These are phyloP conservation scores for Trichocladium antarcticum DNA, from an alignment of 495 filamentous ascomycete species.

Conservation along the genomic window DNA sequence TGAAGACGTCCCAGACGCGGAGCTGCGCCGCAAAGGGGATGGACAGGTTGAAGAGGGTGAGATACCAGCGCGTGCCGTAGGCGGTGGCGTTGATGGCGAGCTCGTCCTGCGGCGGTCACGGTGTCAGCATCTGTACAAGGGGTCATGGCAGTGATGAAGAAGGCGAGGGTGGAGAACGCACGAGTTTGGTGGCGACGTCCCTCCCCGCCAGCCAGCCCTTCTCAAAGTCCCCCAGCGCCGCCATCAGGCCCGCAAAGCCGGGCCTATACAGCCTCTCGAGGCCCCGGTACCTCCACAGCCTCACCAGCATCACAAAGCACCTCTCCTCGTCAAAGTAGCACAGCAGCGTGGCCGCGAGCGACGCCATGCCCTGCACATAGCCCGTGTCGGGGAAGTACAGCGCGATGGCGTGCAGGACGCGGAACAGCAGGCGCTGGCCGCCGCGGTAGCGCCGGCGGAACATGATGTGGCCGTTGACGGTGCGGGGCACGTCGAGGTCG, in stretches of 20 bases:
- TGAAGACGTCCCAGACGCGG: conserved; percentile 98
- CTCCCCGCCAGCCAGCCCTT: conserved; percentile 66
- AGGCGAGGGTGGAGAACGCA: conserved; percentile 37
- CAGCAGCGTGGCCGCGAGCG: conserved; percentile 80
- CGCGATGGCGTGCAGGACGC: conserved; percentile 79
- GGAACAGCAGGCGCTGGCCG: conserved; percentile 84
- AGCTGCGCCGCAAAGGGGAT: conserved; percentile 94
- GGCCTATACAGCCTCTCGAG: conserved; percentile 72
- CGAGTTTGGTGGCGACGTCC: conserved; percentile 65
- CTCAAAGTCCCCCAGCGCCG: conserved; percentile 80
- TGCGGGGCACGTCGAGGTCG: conserved; percentile 91
- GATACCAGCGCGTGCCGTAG: conserved; percentile 94
- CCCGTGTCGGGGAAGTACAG: conserved; percentile 85
- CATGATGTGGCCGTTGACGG: conserved; percentile 95
- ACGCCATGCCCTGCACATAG: conserved; percentile 98
- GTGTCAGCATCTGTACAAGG: no score
- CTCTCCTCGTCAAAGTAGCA: conserved; percentile 96
- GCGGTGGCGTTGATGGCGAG: conserved; percentile 75
- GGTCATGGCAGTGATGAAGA: conserved; percentile 2
- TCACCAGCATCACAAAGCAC: conserved; percentile 87
- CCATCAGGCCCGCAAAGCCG: conserved; percentile 81
- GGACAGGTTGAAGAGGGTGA: conserved; percentile 95
- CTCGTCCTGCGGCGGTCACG: no score
- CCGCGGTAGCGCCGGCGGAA: conserved; percentile 84
- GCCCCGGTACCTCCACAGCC: conserved; percentile 81